Conservation (phyloP, 345 rosid genomes). For the Aethionema arabicum region DNA sequence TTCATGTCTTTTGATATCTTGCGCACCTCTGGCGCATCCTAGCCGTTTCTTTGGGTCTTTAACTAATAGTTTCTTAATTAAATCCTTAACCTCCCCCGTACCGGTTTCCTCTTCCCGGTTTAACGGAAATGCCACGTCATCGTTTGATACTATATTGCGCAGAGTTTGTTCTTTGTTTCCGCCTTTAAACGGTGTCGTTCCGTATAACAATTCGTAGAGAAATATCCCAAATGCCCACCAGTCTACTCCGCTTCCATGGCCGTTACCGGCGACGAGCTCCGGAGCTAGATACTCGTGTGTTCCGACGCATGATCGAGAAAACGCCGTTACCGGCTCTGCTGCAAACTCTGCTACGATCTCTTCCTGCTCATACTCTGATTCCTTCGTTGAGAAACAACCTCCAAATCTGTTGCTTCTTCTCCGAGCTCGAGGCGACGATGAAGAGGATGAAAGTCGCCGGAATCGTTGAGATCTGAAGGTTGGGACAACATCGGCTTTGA, state of each 20-base stretch:
- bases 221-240: slow-evolving; percentile 97
- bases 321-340: slow-evolving; percentile 72
- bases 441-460: slow-evolving; percentile 12
- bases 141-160: slow-evolving; percentile 55
- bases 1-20: slow-evolving; percentile 71
- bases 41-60: slow-evolving; percentile 71
- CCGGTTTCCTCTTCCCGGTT: slow-evolving; percentile 45
- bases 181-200: slow-evolving; percentile 83
- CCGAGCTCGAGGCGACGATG: slow-evolving; percentile 15
- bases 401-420: background rate
- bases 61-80: slow-evolving; percentile 65
- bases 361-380: slow-evolving; percentile 24
- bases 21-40: slow-evolving; percentile 76
- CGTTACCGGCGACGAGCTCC: slow-evolving; percentile 72
- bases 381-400: slow-evolving; percentile 27
- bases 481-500: slow-evolving; percentile 59
- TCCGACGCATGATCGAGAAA: slow-evolving; percentile 72
- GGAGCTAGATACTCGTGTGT: slow-evolving; percentile 95
- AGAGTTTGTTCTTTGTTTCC: slow-evolving; percentile 67
- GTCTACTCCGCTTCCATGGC: slow-evolving; percentile 90
- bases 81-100: slow-evolving; percentile 55
- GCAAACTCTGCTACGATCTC: slow-evolving; percentile 51
- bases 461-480: slow-evolving; percentile 33
- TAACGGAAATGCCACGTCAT: slow-evolving; percentile 46
- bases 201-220: slow-evolving; percentile 63